These are phyloP conservation scores for Incumbomyces lentus DNA, from an alignment of 2,329 filamentous ascomycete species.

Conservation along the genomic window DNA sequence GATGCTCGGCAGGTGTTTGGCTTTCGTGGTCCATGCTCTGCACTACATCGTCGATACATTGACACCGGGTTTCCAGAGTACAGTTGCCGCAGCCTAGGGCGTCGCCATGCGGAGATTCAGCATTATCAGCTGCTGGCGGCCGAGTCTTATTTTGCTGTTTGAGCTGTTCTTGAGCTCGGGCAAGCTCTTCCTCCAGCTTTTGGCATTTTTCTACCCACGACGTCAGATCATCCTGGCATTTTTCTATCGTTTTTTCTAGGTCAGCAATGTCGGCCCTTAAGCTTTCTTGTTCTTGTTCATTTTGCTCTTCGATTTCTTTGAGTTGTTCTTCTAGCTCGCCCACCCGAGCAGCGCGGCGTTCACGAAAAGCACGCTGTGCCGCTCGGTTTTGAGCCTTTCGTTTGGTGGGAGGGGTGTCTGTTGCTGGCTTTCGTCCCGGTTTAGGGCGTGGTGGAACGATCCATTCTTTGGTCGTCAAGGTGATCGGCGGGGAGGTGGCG, in stretches of 20 bases:
- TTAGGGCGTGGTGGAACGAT: constrained; percentile 73
- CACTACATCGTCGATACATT: constrained; percentile 48
- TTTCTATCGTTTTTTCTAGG: constrained; percentile 57
- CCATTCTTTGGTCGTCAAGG: constrained; percentile 75
- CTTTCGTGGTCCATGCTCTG: constrained; percentile 34
- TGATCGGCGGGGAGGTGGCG: constrained; percentile 31
- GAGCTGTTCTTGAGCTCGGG: constrained; percentile 2
- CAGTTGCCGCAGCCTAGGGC: constrained; percentile 57
- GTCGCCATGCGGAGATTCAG: constrained; percentile 16
- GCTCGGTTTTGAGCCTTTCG: constrained; percentile 90
- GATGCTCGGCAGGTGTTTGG: constrained; percentile 27
- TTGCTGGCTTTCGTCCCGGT: constrained; percentile 86
- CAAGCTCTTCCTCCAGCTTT: constrained; percentile 52
- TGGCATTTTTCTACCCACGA: constrained; percentile 46
- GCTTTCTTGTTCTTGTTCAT: constrained; percentile 37
- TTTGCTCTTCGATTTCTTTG: constrained; percentile 38
- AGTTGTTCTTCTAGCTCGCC: constrained; percentile 51
- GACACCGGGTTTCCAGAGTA: constrained; percentile 51
- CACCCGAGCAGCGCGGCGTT: constrained; percentile 74
- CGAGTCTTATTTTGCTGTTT: constrained; percentile 36
- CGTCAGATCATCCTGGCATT: constrained; percentile 44
- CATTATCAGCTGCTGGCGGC: constrained; percentile 30
- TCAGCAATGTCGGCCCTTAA: constrained; percentile 44
- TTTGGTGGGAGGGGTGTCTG: constrained; percentile 84
- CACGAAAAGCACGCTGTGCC: constrained; percentile 81